Percentiles rank a stretch among this genome's conserved stretches.
Conservation (phyloP, 306 rosid genomes). For the Acacia acuminata region DNA sequence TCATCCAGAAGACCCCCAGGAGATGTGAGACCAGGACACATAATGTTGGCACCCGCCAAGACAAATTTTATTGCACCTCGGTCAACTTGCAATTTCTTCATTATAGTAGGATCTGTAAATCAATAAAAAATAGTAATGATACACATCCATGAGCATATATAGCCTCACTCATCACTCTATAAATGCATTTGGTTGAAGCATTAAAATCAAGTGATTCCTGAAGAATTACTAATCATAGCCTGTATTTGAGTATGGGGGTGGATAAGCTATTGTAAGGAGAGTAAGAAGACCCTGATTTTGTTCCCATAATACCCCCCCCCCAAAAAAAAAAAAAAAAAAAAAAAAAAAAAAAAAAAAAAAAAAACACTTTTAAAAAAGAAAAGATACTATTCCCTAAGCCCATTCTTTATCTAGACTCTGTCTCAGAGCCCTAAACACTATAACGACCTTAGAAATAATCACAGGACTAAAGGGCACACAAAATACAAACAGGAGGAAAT, state of each 20-base stretch:
- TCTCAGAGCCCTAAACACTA: background rate
- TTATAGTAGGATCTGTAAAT: conserved; percentile 81
- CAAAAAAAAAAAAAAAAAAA: too few species aligned
- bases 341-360: too few species aligned
- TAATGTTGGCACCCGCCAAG: conserved; percentile 95
- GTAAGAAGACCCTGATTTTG: background rate
- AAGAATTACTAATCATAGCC: background rate
- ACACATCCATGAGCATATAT: background rate
- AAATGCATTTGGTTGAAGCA: conserved; percentile 8
- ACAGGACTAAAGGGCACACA: conserved; percentile 15
- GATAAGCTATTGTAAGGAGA: background rate
- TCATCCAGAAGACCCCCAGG: conserved; percentile 92
- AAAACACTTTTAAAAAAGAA: too few species aligned
- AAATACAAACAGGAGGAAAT: conserved; percentile 14
- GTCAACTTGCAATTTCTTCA: conserved; percentile 94
- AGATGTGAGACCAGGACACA: conserved; percentile 99
- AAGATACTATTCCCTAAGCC: background rate
- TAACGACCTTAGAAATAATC: background rate
- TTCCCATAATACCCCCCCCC: background rate
- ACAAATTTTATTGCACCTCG: conserved; percentile 94
- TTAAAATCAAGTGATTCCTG: background rate
- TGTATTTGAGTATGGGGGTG: conserved; percentile 11
- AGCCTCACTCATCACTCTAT: background rate
- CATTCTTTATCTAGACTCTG: conserved; percentile 5
- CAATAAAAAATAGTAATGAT: conserved; percentile 1